Evolutionary conservation across 2,329 filamentous ascomycete species (phyloP), one percentile per base, ranked within the genome.

Genomic region (Plenodomus biglobosus): DNA sequence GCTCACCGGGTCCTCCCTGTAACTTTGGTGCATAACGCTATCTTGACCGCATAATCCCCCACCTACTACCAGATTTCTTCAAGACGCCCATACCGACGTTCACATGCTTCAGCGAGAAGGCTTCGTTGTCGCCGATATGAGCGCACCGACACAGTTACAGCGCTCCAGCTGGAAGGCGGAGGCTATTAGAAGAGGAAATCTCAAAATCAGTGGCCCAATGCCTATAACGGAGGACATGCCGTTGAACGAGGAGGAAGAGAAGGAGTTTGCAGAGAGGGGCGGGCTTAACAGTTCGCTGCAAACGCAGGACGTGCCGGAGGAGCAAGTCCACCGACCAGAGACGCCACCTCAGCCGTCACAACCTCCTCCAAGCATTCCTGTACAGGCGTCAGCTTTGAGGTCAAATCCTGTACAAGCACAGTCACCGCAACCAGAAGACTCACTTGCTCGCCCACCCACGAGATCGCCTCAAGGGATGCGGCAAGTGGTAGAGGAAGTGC

Each of bases 161-260:
- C 65, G 69, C 19, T 67, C 69, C 7, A 71, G 65, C 54, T 72
- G 68, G 69, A 73, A 72, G 56, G 67, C 67, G 1, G 70, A 71
- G 44, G 70, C 70, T 2, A 73, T 73, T 37, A 62, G 70, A 11
- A 65, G 65, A 42, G 70, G 70, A 2, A 56, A 70, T 43, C 54
- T 73, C 35, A 71, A 72, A 47, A 72, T 73, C 41, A 71, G 66
- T 42, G 67, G 69, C 6, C 70, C 70, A 8, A 64, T 72, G 42
- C 70, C 69, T n/a, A 69, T 71, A 21, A 69, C 64, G 15, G 68
- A 70, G 44, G 62, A 71, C 27, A 61, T 62, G 24, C 66, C 66
- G 13, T 52, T 70, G 21, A 70, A 53, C 35, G 68, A 70, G 2
- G 65, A 69, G 32, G 68, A 71, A 50, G 64, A 71, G 57, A 59